Evolutionary conservation across 305 asterid genomes (phyloP).

Genomic region (Caryopteris hybrid): DNA sequence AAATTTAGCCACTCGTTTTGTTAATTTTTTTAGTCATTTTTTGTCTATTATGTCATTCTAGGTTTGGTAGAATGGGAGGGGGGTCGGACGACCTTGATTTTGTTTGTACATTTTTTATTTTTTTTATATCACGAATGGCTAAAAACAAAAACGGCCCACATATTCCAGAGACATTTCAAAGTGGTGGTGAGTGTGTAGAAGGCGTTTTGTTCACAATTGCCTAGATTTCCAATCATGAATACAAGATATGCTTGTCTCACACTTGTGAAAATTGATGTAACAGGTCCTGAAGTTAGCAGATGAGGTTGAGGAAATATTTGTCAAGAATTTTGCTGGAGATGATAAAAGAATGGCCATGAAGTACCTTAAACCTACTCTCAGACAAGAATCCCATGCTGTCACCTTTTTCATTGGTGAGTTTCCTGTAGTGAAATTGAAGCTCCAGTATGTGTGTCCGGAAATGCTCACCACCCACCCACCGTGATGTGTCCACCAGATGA

Average conservation of each 20-base stretch:
- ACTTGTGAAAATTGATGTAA: conserved; percentile 2
- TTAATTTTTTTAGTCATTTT: too few species aligned
- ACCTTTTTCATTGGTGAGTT: conserved; percentile 83
- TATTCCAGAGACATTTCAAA: conserved; percentile 31
- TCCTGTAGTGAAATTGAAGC: background rate
- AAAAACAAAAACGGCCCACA: too few species aligned
- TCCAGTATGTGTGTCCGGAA: too few species aligned
- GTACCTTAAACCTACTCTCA: conserved; percentile 71
- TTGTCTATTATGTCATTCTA: too few species aligned
- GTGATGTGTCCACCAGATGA: too few species aligned
- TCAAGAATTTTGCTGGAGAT: conserved; percentile 70
- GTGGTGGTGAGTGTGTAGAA: conserved; percentile 27
- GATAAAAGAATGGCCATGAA: conserved; percentile 81
- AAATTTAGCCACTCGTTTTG: background rate
- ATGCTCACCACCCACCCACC: too few species aligned
- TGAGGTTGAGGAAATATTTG: conserved; percentile 72
- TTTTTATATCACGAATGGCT: too few species aligned
- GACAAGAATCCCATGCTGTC: conserved; percentile 61
- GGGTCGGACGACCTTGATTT: too few species aligned
- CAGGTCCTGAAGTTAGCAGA: conserved; percentile 72
- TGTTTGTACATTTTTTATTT: too few species aligned
- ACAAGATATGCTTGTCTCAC: conserved; percentile 51
- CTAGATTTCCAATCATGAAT: conserved; percentile 29
- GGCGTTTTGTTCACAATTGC: conserved; percentile 24
- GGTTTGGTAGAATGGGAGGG: too few species aligned